Conservation (phyloP, 2,329 filamentous ascomycete genomes). For the Albophoma yamanashiensis region DNA sequence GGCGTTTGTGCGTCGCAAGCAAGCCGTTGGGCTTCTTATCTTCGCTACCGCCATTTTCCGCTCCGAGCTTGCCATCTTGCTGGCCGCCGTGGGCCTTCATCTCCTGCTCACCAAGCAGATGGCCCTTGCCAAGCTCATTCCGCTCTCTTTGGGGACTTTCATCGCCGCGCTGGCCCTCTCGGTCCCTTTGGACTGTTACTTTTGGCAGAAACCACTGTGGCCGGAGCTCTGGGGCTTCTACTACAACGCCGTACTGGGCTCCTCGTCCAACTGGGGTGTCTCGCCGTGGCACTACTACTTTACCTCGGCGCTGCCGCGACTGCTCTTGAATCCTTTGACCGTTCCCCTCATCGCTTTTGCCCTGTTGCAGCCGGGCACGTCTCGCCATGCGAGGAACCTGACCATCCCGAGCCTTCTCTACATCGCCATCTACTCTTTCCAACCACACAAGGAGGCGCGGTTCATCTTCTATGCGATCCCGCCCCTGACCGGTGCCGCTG, state of each 20-base stretch:
- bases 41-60: conserved; percentile 78
- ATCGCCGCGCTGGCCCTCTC: conserved; percentile 58
- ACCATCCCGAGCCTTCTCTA: conserved; percentile 62
- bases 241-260: conserved; percentile 80
- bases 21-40: conserved; percentile 66
- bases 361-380: conserved; percentile 34
- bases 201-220: conserved; percentile 85
- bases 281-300: conserved; percentile 85
- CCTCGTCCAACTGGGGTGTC: conserved; percentile 79
- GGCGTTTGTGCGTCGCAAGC: conserved; percentile 36
- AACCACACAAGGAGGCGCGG: conserved; percentile 92
- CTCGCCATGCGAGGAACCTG: conserved; percentile 32
- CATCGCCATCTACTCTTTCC: conserved; percentile 69
- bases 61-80: conserved; percentile 75
- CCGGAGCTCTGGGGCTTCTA: conserved; percentile 83
- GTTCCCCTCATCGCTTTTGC: conserved; percentile 45
- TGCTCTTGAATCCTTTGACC: conserved; percentile 70
- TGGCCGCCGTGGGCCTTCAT: conserved; percentile 55
- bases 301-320: conserved; percentile 64
- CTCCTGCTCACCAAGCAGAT: conserved; percentile 48
- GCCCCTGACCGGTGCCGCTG: conserved; percentile 65
- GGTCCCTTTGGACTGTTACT: conserved; percentile 76
- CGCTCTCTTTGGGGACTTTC: conserved; percentile 55
- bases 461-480: conserved; percentile 89
- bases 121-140: conserved; percentile 46